These are phyloP conservation scores for Fraxinus floribunda DNA, from an alignment of 305 asterid genomes.

Conservation along the genomic window DNA sequence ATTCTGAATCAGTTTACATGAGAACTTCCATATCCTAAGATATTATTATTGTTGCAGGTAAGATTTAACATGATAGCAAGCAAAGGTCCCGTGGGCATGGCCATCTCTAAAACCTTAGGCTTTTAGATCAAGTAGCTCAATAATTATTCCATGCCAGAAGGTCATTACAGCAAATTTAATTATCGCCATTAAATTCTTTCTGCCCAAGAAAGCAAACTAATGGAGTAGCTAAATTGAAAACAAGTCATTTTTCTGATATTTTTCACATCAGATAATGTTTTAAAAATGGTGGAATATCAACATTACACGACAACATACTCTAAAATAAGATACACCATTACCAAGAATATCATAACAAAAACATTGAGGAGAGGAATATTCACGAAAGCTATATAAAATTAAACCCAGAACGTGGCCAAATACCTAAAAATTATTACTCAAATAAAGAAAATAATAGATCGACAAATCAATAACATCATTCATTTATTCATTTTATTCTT, in stretches of 20 bases:
- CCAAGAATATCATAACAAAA: not conserved
- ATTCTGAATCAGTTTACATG: not conserved
- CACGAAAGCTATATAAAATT: not conserved
- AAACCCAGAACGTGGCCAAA: not conserved
- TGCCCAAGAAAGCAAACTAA: not conserved
- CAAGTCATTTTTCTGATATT: not conserved
- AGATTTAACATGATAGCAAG: not conserved
- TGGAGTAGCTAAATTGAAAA: not conserved
- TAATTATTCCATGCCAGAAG: not conserved
- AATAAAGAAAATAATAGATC: not conserved
- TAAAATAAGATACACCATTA: not conserved
- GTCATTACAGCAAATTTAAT: not conserved
- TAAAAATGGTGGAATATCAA: not conserved
- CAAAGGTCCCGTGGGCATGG: not conserved
- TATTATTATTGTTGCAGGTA: not conserved
- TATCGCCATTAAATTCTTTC: not conserved
- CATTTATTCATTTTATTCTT: constrained; percentile 1
- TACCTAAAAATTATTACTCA: constrained; percentile 5
- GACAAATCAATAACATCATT: not conserved
- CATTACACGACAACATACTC: not conserved
- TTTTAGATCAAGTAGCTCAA: not conserved
- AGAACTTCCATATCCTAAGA: not conserved
- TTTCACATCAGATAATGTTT: not conserved
- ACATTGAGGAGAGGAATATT: not conserved
- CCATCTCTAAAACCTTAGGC: not conserved